Evolutionary conservation across 2,329 filamentous ascomycete species (phyloP), one percentile per base, ranked within the genome.

Genomic region (Penicillium sp.): DNA sequence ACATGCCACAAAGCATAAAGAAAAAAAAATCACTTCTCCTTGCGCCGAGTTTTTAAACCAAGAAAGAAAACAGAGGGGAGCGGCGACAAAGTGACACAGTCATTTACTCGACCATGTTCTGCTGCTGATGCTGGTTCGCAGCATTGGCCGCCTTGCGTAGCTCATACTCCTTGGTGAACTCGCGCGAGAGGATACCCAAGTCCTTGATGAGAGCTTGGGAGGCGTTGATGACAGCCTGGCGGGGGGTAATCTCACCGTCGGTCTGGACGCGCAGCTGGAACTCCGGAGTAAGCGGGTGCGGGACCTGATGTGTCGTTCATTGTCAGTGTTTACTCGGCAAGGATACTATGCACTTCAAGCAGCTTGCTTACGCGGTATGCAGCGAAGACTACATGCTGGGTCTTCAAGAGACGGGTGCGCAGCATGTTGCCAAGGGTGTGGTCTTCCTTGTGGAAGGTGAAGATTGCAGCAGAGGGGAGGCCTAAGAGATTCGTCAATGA

Each of bases 381-480:
- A 52, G 91, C 85, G 79, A 97, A 95, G 62, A 87, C 77, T 61
- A 99, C 87, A 67, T 95, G 86, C 14, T 83, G 81, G 63, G 89
- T 87, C 69, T 88, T 84, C 74, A 93, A 84, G 49, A 99, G 86
- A 63, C 92, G 88, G 64, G 89, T 85, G 40, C 87, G 82, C 49
- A 99, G 80, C 48, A 99, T 80, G 71, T 99, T 96, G 62, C 86
- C 93, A 22, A 99, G 81, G 1, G 92, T 96, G 74, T 96, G 92
- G 63, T 99, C 93, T 71, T 99, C 93, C 72, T 96, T 97, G 73
- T 89, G 89, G 73, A 99, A 84, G 51, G 89, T 84, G 75, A 99
- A 99, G 72, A 96, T 88, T 9, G 89, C 88, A n/a, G 88, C 90
- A 69, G 95, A 95, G 18, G 92, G 89, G 68, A 95, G 90, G 65